A percentile compares a stretch with the other conserved stretches of the same genome.
phyloP scores from a whole-genome alignment of 2,329 filamentous ascomycete species.

The Nemania diffusa region DNA sequence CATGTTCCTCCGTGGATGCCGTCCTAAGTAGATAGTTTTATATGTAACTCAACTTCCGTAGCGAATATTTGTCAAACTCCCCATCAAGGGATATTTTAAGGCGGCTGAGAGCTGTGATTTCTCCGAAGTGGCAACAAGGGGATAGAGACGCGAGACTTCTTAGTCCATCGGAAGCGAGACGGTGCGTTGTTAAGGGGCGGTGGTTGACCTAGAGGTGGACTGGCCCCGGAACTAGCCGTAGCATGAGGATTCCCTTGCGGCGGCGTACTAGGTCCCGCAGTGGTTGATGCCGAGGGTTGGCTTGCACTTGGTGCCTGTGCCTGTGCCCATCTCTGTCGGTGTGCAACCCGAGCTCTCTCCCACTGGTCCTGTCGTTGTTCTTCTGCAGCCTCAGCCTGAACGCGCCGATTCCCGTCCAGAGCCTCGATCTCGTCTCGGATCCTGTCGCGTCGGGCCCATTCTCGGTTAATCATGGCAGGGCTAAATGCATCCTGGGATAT shows the following conservation, averaged over 20 bases:
- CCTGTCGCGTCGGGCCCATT: conserved; percentile 17
- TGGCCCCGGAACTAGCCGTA: neutral
- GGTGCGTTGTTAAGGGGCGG: neutral
- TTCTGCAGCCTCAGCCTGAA: conserved; percentile 10
- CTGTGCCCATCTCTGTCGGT: conserved; percentile 9
- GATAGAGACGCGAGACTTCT: neutral
- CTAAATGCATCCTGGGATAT: conserved; percentile 12
- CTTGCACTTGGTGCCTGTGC: neutral
- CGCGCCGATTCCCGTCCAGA: neutral
- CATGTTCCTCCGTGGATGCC: neutral
- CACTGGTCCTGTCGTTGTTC: conserved; percentile 3
- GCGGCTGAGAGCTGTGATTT: neutral
- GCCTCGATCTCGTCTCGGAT: conserved; percentile 14
- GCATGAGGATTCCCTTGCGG: neutral
- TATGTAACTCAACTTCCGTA: neutral
- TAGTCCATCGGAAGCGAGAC: conserved; percentile 3
- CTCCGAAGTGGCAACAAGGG: conserved; percentile 1
- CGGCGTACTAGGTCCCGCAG: neutral
- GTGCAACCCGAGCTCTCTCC: conserved; percentile 5
- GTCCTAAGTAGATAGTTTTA: neutral
- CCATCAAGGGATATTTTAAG: neutral
- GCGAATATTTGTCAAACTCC: neutral
- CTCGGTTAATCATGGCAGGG: conserved; percentile 11
- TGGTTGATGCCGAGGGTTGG: neutral
- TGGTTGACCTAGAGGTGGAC: neutral